A percentile compares a stretch with the other conserved stretches of the same genome.
phyloP scores from a whole-genome alignment of 257 asterid species.

The Schizonepeta tenuifolia region DNA sequence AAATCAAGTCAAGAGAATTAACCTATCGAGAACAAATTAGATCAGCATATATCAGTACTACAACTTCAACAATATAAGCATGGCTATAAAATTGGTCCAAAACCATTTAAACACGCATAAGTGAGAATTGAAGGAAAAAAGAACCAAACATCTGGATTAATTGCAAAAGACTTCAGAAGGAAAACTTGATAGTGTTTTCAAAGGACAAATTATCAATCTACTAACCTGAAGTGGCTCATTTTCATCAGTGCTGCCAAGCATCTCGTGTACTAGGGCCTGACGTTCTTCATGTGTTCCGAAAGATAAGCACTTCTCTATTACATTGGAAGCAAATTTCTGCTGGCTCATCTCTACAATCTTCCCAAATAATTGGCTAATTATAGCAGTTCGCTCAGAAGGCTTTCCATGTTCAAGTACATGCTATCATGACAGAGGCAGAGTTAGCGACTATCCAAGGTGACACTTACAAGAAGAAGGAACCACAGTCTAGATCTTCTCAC shows the following conservation, averaged over 20 bases:
- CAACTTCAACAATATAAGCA: not conserved
- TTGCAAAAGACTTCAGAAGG: not conserved
- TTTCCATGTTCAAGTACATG: constrained; percentile 84
- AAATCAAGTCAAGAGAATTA: constrained; percentile 2
- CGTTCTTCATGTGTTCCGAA: constrained; percentile 75
- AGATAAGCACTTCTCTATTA: constrained; percentile 80
- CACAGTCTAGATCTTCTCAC: too few species aligned
- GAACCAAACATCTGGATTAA: too few species aligned
- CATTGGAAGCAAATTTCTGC: constrained; percentile 91
- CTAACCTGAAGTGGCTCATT: constrained; percentile 90
- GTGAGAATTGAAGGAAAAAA: too few species aligned
- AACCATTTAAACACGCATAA: not conserved
- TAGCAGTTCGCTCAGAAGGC: constrained; percentile 65
- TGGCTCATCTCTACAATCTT: constrained; percentile 86
- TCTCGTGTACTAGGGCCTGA: constrained; percentile 67
- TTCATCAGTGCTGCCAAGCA: constrained; percentile 78
- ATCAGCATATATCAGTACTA: not conserved
- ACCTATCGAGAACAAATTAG: not conserved
- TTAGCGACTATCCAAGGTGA: not conserved
- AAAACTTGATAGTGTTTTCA: not conserved
- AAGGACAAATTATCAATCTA: not conserved
- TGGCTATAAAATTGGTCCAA: not conserved
- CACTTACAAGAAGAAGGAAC: not conserved
- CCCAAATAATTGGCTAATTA: constrained; percentile 65
- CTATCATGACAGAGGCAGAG: constrained; percentile 41